Evolutionary conservation across 192 early-diverging fungal species (phyloP), one percentile per base, ranked within the genome.

Genomic region (Thamnidium elegans): DNA sequence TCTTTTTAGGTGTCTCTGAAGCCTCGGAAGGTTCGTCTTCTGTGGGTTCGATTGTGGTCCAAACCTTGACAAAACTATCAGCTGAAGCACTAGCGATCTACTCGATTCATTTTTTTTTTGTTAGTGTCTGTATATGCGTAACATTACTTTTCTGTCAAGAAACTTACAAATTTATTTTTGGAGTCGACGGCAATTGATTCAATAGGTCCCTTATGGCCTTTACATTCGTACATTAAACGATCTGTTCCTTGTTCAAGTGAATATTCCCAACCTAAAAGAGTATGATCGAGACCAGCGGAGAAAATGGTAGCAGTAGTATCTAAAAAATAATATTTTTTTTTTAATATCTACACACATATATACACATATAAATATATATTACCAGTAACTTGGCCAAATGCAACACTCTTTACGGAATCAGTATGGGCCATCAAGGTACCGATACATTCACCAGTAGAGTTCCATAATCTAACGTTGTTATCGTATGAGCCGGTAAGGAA

Each of bases 401-500:
- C 84, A 55, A 93, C 90, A 58, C 83, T 71, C 73, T 96, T 96
- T 50, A 94, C 83, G 14, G 92, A 75, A 30, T 83, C 85, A 20
- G 68, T 80, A 66, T 94, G 94, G 0, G 81, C 90, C 20, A 76
- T 68, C 68, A 92, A 76, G 47, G 85, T 85, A 47, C 76, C 69
- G 50, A 80, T 77, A 66, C 85, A 86, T 77, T 89, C 83, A 69
- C 85, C 86, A 39, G 87, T 86, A 58, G 79, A 77, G 64, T 90
- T 89, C 92, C 93, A 95, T 58, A 97, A 71, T 19, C 94, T 84
- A 44, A 91, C 89, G 34, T 84, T 75, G 54, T 87, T 87, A 73
- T 97, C 95, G 70, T 91, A 95, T 15, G 91, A 90, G 30, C 90
- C 90, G 14, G 91, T 90, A 61, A 91, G 79, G 62, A 92, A 89